Conservation (phyloP, 352 stramenopile genomes). For the Phytopythium litorale region DNA sequence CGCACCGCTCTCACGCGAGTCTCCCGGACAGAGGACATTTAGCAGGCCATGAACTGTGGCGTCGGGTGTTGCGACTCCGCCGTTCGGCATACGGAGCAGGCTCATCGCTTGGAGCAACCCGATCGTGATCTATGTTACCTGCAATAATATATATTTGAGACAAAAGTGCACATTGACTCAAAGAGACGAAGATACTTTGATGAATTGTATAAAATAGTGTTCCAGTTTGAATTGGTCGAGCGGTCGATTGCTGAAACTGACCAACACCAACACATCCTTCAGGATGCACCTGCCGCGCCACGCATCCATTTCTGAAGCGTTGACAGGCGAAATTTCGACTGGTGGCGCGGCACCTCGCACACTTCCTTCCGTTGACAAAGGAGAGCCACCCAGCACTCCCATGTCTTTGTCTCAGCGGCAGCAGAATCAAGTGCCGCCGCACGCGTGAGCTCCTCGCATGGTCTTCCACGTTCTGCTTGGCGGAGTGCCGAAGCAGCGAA, state of each 20-base stretch:
- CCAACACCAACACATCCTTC: neutral
- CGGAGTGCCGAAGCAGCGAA: neutral
- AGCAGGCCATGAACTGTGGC: too few species aligned
- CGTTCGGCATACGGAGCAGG: too few species aligned
- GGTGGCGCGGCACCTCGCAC: too few species aligned
- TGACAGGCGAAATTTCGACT: neutral
- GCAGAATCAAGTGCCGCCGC: neutral
- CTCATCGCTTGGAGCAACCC: too few species aligned
- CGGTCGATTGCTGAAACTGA: neutral
- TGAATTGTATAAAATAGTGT: neutral
- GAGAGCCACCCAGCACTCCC: neutral
- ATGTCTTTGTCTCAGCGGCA: slow-evolving; percentile 1
- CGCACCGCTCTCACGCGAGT: too few species aligned
- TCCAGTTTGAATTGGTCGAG: neutral
- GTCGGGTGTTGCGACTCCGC: too few species aligned
- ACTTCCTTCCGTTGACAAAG: too few species aligned
- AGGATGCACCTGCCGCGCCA: neutral
- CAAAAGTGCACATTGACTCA: neutral
- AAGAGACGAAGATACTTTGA: neutral
- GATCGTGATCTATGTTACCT: neutral
- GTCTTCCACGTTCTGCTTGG: neutral
- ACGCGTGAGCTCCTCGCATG: neutral
- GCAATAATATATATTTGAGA: neutral
- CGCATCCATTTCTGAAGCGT: neutral
- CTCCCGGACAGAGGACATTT: too few species aligned